Evolutionary conservation across 2,329 filamentous ascomycete species (phyloP).

Genomic region (Sphaceloma murrayae): DNA sequence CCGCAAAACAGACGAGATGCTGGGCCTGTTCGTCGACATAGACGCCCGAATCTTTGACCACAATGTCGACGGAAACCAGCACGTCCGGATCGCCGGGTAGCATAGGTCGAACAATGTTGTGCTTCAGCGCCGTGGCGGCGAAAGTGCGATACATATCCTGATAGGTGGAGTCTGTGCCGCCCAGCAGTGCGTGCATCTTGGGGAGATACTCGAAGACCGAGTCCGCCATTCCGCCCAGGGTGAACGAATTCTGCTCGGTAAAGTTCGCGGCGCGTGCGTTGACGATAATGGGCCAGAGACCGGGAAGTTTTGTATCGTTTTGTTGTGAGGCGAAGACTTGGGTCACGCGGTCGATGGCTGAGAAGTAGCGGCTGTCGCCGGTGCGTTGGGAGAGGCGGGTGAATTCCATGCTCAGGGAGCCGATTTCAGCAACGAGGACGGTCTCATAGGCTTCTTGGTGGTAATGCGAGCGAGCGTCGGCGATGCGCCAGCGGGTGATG

Average conservation of each 20-base stretch:
- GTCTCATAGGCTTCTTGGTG: conserved; percentile 33
- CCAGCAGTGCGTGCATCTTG: conserved; percentile 40
- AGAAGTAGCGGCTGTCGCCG: conserved; percentile 38
- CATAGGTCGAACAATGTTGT: conserved; percentile 43
- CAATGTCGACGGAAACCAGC: conserved; percentile 38
- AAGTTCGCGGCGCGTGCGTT: conserved; percentile 35
- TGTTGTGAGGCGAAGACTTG: conserved; percentile 35
- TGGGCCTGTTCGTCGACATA: conserved; percentile 43
- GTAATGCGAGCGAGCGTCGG: conserved; percentile 30
- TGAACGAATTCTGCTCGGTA: conserved; percentile 32
- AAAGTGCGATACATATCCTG: conserved; percentile 48
- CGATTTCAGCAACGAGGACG: conserved; percentile 39
- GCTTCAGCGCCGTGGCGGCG: conserved; percentile 34
- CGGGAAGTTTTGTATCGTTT: conserved; percentile 35
- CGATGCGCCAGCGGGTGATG: conserved; percentile 37
- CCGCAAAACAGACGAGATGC: conserved; percentile 51
- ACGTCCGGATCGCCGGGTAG: conserved; percentile 38
- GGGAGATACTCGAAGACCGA: conserved; percentile 36
- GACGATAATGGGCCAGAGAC: conserved; percentile 41
- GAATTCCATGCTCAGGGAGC: conserved; percentile 41
- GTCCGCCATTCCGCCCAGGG: conserved; percentile 31
- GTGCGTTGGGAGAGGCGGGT: conserved; percentile 39
- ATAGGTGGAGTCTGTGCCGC: conserved; percentile 39
- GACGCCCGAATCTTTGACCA: conserved; percentile 24
- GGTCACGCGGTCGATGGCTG: conserved; percentile 38